phyloP scores from a whole-genome alignment of 2,329 filamentous ascomycete genomes.

The Botrytis galanthina region DNA sequence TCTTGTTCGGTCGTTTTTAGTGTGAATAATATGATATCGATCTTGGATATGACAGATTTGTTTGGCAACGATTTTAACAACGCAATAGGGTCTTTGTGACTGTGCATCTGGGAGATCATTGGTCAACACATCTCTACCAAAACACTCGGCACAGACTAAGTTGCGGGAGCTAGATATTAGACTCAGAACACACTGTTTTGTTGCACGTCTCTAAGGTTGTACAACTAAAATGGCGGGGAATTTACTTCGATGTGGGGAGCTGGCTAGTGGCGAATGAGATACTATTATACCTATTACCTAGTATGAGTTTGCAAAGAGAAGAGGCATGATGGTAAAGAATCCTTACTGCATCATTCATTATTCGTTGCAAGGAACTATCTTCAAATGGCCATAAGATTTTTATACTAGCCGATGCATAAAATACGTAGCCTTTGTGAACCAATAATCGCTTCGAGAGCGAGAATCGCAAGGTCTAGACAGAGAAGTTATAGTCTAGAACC shows the following conservation, averaged over 20 bases:
- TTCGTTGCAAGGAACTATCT: neutral
- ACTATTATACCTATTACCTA: neutral
- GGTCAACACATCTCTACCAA: neutral
- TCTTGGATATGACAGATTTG: neutral
- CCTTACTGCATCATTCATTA: neutral
- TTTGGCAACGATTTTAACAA: neutral
- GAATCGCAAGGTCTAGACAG: neutral
- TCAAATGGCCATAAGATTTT: neutral
- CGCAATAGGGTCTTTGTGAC: neutral
- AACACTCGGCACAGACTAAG: neutral
- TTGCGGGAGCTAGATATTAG: constrained; percentile 4
- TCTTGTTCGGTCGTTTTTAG: neutral
- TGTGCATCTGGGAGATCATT: neutral
- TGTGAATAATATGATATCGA: neutral
- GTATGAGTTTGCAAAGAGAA: neutral
- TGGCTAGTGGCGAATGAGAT: neutral
- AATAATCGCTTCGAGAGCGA: neutral
- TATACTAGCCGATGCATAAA: neutral
- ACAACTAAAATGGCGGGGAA: neutral
- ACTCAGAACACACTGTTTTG: neutral
- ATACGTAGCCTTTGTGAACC: neutral
- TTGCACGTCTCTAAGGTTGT: neutral
- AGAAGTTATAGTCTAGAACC: neutral
- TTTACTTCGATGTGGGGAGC: neutral
- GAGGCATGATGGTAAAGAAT: neutral